Evolutionary conservation across 129 eudicot species (phyloP).

Genomic region (Silybum marianum): DNA sequence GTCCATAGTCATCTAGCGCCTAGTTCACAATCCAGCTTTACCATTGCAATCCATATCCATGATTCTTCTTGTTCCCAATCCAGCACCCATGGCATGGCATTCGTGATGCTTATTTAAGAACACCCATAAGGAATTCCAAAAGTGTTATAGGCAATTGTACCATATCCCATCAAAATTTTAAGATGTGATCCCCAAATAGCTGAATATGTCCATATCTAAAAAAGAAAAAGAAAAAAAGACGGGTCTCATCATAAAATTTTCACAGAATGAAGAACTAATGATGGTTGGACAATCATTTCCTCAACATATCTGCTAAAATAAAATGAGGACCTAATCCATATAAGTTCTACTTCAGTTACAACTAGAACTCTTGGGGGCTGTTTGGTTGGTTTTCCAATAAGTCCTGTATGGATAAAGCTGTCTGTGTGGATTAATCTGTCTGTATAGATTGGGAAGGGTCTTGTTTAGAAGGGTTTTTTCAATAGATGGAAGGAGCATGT

Average conservation of each 20-base stretch:
- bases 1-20: constrained; percentile 26
- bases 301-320: not conserved
- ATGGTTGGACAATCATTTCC: constrained; percentile 25
- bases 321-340: constrained; percentile 9
- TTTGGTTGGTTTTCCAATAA: no score
- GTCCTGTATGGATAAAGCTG: no score
- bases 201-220: constrained; percentile 56
- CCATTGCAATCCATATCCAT: constrained; percentile 72
- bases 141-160: constrained; percentile 59
- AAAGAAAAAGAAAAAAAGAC: constrained; percentile 31
- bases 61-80: constrained; percentile 67
- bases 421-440: no score
- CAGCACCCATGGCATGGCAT: constrained; percentile 83
- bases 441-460: no score
- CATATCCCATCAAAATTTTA: constrained; percentile 55
- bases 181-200: constrained; percentile 62
- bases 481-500: no score
- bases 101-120: constrained; percentile 56
- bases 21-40: constrained; percentile 73
- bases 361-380: constrained; percentile 5
- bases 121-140: constrained; percentile 47
- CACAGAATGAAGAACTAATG: constrained; percentile 3
- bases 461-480: no score
- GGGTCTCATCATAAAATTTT: constrained; percentile 28
- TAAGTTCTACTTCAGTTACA: not conserved